A percentile compares a stretch with the other conserved stretches of the same genome.
These are phyloP conservation scores for Didymella segeticola DNA, from an alignment of 2,329 filamentous ascomycete genomes.

Conservation along the genomic window DNA sequence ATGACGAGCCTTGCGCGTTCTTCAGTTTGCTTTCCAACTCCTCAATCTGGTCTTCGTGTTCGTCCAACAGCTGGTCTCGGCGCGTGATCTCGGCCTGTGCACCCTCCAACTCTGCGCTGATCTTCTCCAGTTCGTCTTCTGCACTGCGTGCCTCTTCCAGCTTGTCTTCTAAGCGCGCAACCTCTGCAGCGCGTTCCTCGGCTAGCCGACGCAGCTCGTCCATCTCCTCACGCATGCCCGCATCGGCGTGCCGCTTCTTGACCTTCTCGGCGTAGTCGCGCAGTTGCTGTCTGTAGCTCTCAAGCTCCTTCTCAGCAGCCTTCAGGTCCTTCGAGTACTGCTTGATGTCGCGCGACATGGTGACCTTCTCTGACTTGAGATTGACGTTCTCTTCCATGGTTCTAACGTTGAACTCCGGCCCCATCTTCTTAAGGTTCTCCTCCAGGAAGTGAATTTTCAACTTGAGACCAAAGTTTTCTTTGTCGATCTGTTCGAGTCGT, in stretches of 20 bases:
- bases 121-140: constrained; percentile 47
- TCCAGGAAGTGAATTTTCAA: constrained; percentile 84
- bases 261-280: constrained; percentile 82
- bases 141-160: constrained; percentile 39
- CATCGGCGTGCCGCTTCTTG: constrained; percentile 76
- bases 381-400: constrained; percentile 95
- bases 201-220: constrained; percentile 54
- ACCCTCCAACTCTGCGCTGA: constrained; percentile 43
- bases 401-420: constrained; percentile 86
- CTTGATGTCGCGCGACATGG: constrained; percentile 85
- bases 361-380: constrained; percentile 89
- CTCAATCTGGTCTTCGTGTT: constrained; percentile 48
- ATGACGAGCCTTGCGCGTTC: constrained; percentile 37
- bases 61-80: constrained; percentile 46
- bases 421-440: constrained; percentile 84
- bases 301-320: constrained; percentile 84
- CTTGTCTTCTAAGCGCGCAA: constrained; percentile 44
- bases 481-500: constrained; percentile 92
- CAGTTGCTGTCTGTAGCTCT: constrained; percentile 81
- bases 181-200: constrained; percentile 51
- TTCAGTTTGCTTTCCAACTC: constrained; percentile 42
- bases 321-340: constrained; percentile 85
- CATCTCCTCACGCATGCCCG: constrained; percentile 70
- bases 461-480: constrained; percentile 71
- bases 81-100: constrained; percentile 44